These are phyloP conservation scores for Russula dissimulans DNA, from an alignment of 768 basidiomycete genomes.

Conservation along the genomic window DNA sequence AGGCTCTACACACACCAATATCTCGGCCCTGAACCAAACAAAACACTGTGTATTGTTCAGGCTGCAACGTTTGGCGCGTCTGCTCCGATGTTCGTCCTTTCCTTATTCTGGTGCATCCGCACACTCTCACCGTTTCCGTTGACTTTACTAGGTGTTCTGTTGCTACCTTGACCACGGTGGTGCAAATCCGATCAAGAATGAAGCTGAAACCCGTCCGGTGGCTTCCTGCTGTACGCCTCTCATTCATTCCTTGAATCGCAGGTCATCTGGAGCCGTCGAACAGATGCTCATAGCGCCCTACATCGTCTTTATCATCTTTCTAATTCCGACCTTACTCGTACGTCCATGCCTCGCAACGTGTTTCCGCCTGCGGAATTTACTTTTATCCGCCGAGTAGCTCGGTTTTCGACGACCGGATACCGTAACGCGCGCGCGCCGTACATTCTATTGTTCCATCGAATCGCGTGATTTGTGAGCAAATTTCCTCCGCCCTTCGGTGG, in stretches of 20 bases:
- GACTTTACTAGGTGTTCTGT: neutral
- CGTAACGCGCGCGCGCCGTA: conserved; percentile 6
- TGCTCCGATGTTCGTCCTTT: conserved; percentile 3
- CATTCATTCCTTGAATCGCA: neutral
- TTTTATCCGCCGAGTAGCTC: neutral
- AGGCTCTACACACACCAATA: conserved; percentile 11
- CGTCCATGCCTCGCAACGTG: neutral
- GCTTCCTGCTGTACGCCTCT: neutral
- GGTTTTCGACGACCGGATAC: neutral
- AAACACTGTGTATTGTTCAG: conserved; percentile 2
- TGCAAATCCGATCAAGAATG: conserved; percentile 1
- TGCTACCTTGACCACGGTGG: neutral
- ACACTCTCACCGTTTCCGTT: neutral
- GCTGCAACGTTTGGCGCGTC: conserved; percentile 8
- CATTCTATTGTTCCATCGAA: conserved; percentile 1
- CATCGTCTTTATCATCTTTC: neutral
- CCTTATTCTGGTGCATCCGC: neutral
- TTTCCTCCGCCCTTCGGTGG: neutral
- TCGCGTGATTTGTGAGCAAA: neutral
- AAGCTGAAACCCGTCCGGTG: neutral
- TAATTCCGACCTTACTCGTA: neutral
- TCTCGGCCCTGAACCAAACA: conserved; percentile 8
- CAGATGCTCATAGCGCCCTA: conserved; percentile 7
- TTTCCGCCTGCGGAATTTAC: neutral
- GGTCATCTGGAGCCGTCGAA: neutral